phyloP scores from a whole-genome alignment of 163 green algal genomes.

The Scenedesmus sp. region DNA sequence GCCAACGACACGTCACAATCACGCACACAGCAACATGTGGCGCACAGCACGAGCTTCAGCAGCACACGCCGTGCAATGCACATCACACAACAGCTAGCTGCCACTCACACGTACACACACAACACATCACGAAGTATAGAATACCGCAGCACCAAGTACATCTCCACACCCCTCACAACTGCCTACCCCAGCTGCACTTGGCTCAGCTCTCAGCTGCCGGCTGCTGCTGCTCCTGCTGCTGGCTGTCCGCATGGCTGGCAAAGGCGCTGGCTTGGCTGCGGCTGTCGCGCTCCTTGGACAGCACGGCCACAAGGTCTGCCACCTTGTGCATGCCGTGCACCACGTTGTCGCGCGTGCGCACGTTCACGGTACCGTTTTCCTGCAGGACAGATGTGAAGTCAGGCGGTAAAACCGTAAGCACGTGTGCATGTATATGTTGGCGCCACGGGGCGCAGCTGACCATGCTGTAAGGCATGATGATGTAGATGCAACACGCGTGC shows the following conservation, averaged over 20 bases:
- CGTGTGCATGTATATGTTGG: no score
- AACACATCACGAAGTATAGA: not conserved
- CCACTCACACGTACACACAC: not conserved
- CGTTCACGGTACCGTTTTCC: constrained; percentile 47
- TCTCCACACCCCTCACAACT: not conserved
- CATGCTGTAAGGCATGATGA: no score
- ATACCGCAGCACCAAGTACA: not conserved
- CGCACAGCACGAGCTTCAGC: no score
- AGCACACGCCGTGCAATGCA: not conserved
- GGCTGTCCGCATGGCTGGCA: not conserved
- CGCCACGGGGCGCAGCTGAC: no score
- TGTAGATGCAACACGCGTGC: no score
- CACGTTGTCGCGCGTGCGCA: constrained; percentile 96
- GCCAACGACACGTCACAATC: not conserved
- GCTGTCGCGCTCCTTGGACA: constrained; percentile 41
- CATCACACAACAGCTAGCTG: not conserved
- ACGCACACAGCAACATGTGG: not conserved
- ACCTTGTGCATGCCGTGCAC: constrained; percentile 87
- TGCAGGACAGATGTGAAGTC: not conserved
- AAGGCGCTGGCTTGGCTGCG: constrained; percentile 37
- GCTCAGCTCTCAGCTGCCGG: not conserved
- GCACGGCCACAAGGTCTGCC: constrained; percentile 14
- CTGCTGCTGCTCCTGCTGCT: constrained; percentile 38
- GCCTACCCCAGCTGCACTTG: not conserved
- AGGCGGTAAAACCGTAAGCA: no score